phyloP scores from a whole-genome alignment of 1,284 basidiomycete genomes.

The Farysia itapuensis region DNA sequence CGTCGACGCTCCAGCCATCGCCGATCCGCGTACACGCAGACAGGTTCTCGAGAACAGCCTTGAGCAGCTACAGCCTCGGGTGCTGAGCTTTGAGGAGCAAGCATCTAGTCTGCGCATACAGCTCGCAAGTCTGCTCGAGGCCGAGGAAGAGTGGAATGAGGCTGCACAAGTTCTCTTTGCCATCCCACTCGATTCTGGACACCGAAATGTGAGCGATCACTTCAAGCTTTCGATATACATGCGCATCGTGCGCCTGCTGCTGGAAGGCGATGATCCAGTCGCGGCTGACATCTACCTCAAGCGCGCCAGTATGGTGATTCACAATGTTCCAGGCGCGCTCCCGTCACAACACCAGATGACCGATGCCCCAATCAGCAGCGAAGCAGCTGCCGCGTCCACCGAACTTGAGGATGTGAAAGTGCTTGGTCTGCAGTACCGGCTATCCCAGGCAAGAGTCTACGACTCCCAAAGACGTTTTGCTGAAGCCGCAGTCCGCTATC shows the following conservation, averaged over 20 bases:
- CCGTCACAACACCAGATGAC: constrained; percentile 11
- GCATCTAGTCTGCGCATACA: constrained; percentile 80
- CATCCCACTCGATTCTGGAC: constrained; percentile 87
- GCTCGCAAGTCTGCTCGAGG: constrained; percentile 82
- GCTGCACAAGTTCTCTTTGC: constrained; percentile 87
- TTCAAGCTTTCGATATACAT: constrained; percentile 89
- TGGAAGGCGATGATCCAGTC: constrained; percentile 91
- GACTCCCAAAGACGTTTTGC: constrained; percentile 89
- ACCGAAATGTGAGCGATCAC: constrained; percentile 74
- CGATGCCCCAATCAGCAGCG: background rate
- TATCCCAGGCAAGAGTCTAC: constrained; percentile 75
- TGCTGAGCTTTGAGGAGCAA: constrained; percentile 90
- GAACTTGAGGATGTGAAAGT: constrained; percentile 27
- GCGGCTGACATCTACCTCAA: constrained; percentile 96
- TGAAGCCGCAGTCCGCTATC: constrained; percentile 91
- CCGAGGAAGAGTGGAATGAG: constrained; percentile 86
- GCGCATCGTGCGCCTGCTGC: constrained; percentile 87
- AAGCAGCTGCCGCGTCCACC: background rate
- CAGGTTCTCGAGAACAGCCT: constrained; percentile 74
- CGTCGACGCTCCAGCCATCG: constrained; percentile 23
- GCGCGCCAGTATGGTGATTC: constrained; percentile 85
- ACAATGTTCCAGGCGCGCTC: constrained; percentile 60
- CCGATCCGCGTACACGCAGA: constrained; percentile 29
- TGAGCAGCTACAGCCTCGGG: constrained; percentile 71
- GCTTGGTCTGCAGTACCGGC: constrained; percentile 53